Conservation (phyloP, 2,329 filamentous ascomycete genomes). For the Talaromyces sp. region DNA sequence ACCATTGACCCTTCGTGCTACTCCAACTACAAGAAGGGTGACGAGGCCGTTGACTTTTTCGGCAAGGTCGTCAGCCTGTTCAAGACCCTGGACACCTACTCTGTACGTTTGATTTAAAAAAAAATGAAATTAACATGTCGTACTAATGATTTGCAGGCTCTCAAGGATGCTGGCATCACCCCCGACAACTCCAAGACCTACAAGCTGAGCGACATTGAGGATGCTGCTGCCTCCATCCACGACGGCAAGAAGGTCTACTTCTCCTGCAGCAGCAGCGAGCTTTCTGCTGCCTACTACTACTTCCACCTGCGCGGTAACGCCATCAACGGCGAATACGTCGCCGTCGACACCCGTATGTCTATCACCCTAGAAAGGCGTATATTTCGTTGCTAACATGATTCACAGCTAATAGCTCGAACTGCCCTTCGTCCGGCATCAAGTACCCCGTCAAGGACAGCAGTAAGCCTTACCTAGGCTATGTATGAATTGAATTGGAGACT, state of each 20-base stretch:
- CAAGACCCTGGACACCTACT: slow-evolving; percentile 51
- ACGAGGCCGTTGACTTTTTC: slow-evolving; percentile 56
- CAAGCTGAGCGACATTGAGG: slow-evolving; percentile 44
- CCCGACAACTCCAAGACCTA: slow-evolving; percentile 48
- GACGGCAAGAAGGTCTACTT: slow-evolving; percentile 47
- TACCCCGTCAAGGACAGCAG: slow-evolving; percentile 53
- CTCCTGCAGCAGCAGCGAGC: slow-evolving; percentile 41
- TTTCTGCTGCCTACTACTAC: slow-evolving; percentile 54
- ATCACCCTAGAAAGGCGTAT: slow-evolving; percentile 10
- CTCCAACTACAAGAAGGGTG: slow-evolving; percentile 45
- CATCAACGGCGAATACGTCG: slow-evolving; percentile 55
- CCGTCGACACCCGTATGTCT: slow-evolving; percentile 44
- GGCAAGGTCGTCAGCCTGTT: slow-evolving; percentile 50
- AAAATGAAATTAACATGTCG: no score
- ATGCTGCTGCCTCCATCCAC: slow-evolving; percentile 43
- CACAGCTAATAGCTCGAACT: slow-evolving; percentile 51
- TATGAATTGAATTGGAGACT: not conserved
- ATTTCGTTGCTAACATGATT: slow-evolving; percentile 15
- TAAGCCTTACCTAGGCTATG: not conserved
- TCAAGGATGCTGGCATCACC: slow-evolving; percentile 50
- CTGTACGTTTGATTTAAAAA: no score
- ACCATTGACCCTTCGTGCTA: slow-evolving; percentile 63
- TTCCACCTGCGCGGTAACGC: slow-evolving; percentile 50
- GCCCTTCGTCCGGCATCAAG: slow-evolving; percentile 57
- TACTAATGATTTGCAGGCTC: slow-evolving; percentile 31